A percentile compares a stretch with the other conserved stretches of the same genome.
phyloP scores from a whole-genome alignment of 1,284 basidiomycete genomes.

The Cryptococcus sp. region DNA sequence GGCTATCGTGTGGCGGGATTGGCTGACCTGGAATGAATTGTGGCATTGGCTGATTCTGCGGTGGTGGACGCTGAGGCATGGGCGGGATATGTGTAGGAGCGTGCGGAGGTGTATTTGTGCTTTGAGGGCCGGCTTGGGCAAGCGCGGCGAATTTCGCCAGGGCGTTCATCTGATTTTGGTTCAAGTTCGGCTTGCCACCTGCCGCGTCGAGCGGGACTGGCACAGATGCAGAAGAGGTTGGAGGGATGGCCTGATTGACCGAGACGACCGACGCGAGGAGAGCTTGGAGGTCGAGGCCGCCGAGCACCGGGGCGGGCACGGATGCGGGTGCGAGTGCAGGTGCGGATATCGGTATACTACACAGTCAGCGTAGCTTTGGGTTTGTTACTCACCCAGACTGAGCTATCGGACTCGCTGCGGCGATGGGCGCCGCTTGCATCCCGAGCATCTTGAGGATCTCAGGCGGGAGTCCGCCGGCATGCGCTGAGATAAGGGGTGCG shows the following conservation, averaged over 20 bases:
- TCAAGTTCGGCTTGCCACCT: constrained; percentile 21
- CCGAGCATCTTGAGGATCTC: constrained; percentile 48
- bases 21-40: not conserved
- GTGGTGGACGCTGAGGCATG: not conserved
- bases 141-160: constrained; percentile 29
- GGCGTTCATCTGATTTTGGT: constrained; percentile 29
- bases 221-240: not conserved
- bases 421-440: constrained; percentile 14
- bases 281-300: too few relatives aligned
- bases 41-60: not conserved
- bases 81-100: too few relatives aligned
- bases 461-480: constrained; percentile 35
- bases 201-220: not conserved
- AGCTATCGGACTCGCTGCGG: constrained; percentile 1
- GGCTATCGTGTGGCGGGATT: too few relatives aligned
- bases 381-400: constrained; percentile 9
- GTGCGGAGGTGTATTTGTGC: too few relatives aligned
- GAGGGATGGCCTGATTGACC: constrained; percentile 13
- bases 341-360: not conserved
- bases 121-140: constrained; percentile 13
- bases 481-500: constrained; percentile 12
- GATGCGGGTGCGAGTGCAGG: not conserved
- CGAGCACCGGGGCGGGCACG: not conserved
- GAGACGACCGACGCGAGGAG: constrained; percentile 29
- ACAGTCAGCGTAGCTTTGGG: not conserved